Conservation (phyloP, 345 rosid species). For the Citrus australasica region DNA sequence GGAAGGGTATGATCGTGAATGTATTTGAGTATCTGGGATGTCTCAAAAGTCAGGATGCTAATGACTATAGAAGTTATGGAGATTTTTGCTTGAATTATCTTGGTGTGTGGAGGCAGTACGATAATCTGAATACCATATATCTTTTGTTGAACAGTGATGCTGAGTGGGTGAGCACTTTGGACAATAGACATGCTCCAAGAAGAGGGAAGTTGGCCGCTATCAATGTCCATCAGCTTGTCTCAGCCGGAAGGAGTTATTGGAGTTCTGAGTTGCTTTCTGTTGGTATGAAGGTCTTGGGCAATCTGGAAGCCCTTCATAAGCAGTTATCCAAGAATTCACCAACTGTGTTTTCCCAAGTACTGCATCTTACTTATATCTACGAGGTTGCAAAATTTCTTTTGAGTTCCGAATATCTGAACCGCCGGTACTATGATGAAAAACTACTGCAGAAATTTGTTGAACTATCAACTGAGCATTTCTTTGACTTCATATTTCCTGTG, state of each 20-base stretch:
- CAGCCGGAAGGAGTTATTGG: conserved; percentile 34
- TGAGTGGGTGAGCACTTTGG: conserved; percentile 29
- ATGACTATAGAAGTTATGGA: conserved; percentile 13
- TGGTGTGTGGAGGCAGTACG: conserved; percentile 30
- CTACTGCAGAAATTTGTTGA: conserved; percentile 10
- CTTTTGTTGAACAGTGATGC: conserved; percentile 29
- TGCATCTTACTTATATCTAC: conserved; percentile 20
- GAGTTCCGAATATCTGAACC: conserved; percentile 9
- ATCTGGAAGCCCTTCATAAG: conserved; percentile 24
- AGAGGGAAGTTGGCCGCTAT: conserved; percentile 16
- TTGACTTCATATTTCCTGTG: conserved; percentile 30
- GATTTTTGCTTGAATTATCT: conserved; percentile 48
- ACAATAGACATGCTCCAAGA: conserved; percentile 16
- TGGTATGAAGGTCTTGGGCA: conserved; percentile 29
- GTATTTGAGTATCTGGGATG: conserved; percentile 20
- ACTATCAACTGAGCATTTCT: conserved; percentile 15
- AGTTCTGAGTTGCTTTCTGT: conserved; percentile 34
- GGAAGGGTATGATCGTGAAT: conserved; percentile 33
- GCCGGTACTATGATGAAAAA: background rate
- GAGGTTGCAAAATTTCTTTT: conserved; percentile 35
- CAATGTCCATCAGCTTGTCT: conserved; percentile 27
- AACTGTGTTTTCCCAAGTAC: conserved; percentile 23
- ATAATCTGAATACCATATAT: conserved; percentile 16
- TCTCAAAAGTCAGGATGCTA: background rate
- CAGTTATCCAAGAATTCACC: conserved; percentile 14